These are phyloP conservation scores for Wickerhamiella siamensis DNA, from an alignment of 805 yeast genomes.

Conservation along the genomic window DNA sequence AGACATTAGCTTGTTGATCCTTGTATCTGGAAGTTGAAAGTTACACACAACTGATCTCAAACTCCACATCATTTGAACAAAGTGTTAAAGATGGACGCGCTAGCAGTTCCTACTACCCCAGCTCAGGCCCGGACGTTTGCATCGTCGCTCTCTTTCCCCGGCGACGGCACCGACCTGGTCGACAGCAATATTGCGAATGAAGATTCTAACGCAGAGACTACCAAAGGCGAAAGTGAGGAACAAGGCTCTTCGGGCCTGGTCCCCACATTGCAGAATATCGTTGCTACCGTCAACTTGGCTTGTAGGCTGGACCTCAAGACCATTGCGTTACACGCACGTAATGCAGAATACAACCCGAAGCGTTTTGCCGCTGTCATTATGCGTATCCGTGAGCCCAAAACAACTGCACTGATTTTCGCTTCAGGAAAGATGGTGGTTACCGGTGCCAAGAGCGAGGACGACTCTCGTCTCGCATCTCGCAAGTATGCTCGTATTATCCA, in stretches of 20 bases:
- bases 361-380: constrained; percentile 99
- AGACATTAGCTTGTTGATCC: constrained; percentile 1
- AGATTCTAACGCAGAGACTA: constrained; percentile 3
- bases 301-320: constrained; percentile 93
- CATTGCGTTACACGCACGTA: constrained; percentile 95
- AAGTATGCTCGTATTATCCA: constrained; percentile 97
- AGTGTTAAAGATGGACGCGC: constrained; percentile 41
- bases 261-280: constrained; percentile 82
- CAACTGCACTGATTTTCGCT: constrained; percentile 94
- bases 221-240: constrained; percentile 33
- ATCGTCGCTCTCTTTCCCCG: constrained; percentile 47
- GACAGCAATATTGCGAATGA: constrained; percentile 1
- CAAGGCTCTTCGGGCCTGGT: constrained; percentile 87
- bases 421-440: constrained; percentile 99
- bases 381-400: constrained; percentile 98
- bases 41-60: too few species aligned
- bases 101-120: constrained; percentile 63
- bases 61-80: neutral
- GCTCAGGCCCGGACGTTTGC: constrained; percentile 63
- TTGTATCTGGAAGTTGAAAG: neutral
- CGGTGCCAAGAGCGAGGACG: constrained; percentile 98
- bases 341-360: constrained; percentile 91
- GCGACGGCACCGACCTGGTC: constrained; percentile 3
- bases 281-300: constrained; percentile 93
- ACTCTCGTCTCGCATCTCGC: constrained; percentile 93